Percentiles rank a stretch among this genome's conserved stretches.
These are phyloP conservation scores for Omphalotus guepiniiformis DNA, from an alignment of 768 basidiomycete species.

Conservation along the genomic window DNA sequence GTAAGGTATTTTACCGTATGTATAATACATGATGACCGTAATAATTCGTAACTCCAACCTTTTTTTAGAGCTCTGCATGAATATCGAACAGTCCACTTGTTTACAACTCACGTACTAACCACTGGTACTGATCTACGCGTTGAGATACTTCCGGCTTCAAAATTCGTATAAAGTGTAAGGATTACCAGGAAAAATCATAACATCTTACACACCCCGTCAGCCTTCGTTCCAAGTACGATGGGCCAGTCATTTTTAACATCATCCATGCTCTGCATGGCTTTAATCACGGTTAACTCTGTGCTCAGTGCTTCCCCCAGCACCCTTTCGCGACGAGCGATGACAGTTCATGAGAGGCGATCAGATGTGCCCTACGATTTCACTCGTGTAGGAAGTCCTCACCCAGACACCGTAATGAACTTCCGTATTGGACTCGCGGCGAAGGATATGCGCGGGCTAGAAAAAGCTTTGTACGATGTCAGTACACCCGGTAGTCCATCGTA, in stretches of 20 bases:
- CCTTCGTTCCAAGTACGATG: not conserved
- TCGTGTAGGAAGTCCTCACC: conserved; percentile 14
- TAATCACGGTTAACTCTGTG: not conserved
- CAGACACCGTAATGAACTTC: conserved; percentile 20
- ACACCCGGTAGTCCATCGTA: conserved; percentile 23
- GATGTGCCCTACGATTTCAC: conserved; percentile 20
- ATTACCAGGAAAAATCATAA: no score
- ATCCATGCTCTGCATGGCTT: not conserved
- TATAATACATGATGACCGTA: no score
- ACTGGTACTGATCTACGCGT: no score
- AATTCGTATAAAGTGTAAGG: no score
- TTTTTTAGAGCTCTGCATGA: no score
- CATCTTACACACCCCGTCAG: no score
- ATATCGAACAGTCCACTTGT: no score
- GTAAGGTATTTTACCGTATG: no score
- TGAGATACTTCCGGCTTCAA: no score
- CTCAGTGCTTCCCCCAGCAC: conserved; percentile 21
- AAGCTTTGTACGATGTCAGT: conserved; percentile 26
- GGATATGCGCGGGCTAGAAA: conserved; percentile 24
- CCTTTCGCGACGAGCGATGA: conserved; percentile 6
- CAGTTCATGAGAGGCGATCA: conserved; percentile 15
- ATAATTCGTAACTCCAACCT: no score
- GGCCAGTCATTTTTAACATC: not conserved
- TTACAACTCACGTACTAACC: no score
- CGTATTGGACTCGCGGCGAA: conserved; percentile 27